A percentile compares a stretch with the other conserved stretches of the same genome.
Conservation (phyloP, 306 rosid genomes). For the Quercus dentata region DNA sequence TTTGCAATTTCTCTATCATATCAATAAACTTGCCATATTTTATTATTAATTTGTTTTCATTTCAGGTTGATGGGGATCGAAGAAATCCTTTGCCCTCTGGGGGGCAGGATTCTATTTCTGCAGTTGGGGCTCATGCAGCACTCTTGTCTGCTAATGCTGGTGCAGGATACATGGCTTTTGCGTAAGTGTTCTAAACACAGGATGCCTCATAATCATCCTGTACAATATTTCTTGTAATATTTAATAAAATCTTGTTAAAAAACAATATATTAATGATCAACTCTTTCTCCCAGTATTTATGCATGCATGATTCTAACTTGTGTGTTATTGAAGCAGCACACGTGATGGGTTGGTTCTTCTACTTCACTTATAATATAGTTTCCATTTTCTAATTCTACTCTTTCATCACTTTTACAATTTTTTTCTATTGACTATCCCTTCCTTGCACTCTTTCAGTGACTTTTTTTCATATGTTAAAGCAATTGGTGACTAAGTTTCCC, state of each 20-base stretch:
- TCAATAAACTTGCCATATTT: slow-evolving; percentile 13
- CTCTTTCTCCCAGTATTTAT: background rate
- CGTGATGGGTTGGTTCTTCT: background rate
- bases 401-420: background rate
- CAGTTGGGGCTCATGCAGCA: slow-evolving; percentile 65
- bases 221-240: too few species aligned
- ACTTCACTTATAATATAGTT: background rate
- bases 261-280: background rate
- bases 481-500: background rate
- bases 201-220: too few species aligned
- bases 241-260: too few species aligned
- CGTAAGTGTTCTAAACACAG: slow-evolving; percentile 44
- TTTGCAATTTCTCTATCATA: slow-evolving; percentile 9
- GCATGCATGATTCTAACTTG: background rate
- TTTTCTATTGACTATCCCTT: background rate
- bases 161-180: slow-evolving; percentile 81
- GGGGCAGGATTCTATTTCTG: slow-evolving; percentile 56
- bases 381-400: background rate
- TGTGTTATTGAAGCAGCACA: background rate
- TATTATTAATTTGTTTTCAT: slow-evolving; percentile 20
- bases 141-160: slow-evolving; percentile 71
- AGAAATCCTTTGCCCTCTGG: slow-evolving; percentile 63
- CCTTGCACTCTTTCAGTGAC: background rate
- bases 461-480: background rate
- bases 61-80: slow-evolving; percentile 76